Evolutionary conservation across 1,284 basidiomycete genomes (phyloP), one percentile per base, ranked within the genome.

Genomic region (Mycosarcoma mackinlayi): DNA sequence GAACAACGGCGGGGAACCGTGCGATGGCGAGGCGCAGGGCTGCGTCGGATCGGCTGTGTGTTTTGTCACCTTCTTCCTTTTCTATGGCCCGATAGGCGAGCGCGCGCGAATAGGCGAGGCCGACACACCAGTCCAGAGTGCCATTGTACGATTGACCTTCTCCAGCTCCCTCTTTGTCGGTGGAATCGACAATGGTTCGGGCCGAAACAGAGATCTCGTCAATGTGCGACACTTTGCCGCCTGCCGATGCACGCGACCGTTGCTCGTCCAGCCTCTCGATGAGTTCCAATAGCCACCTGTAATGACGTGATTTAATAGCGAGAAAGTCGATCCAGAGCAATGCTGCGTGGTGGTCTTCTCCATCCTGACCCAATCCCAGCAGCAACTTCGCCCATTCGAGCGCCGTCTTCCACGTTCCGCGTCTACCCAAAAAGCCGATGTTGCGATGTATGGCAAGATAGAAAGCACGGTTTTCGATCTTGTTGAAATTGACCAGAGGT

Each of bases 261-360:
- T 67, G 60, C 40, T 64, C 63, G n/a, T 80, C 75, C 30, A 80
- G 64, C 28, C 51, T 50, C 4, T 57, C 40, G 24, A 78, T 46
- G 18, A 78, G 54, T 3, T 73, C 70, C 5, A 82, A 28, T n/a
- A 81, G 49, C 81, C 81, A 82, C 1, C 60, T 42, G 30, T 71
- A 57, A 42, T 80, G 77, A 21, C 61, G 60, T 6, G 68, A 58
- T 48, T 82, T 82, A 54, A 81, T 66, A 10, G 78, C 77, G 7
- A 82, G n/a, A 24, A 81, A 82, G 42, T 82, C 81, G 31, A 82
- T 68, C 78, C 79, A 81, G 5, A 82, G 73, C 51, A 82, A 33
- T 33, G 73, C 70, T 10, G 73, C 81, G 35, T 82, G 81, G 14
- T 79, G 81, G 31, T 82, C 81, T 19, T 71, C 69, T 3, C 61